These are phyloP conservation scores for Jackrogersella multiformis DNA, from an alignment of 495 filamentous ascomycete species.

Conservation along the genomic window DNA sequence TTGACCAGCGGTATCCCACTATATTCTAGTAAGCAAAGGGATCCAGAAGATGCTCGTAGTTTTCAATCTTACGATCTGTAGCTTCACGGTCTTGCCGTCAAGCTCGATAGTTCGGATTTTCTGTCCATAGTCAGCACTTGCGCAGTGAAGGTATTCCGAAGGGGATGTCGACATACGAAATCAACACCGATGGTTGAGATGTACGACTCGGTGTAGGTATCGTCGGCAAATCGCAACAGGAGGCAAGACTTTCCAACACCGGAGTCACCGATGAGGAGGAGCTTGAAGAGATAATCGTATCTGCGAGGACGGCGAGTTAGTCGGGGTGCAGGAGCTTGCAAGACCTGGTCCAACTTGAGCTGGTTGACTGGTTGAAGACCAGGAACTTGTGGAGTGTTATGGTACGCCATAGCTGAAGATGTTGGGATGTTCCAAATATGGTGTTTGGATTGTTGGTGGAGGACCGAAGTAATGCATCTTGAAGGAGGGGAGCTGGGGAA, in stretches of 20 bases:
- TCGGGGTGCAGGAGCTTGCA: slow-evolving; percentile 23
- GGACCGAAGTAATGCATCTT: slow-evolving; percentile 10
- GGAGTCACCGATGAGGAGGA: slow-evolving; percentile 99
- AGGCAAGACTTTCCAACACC: slow-evolving; percentile 99
- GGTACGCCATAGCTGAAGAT: slow-evolving; percentile 34
- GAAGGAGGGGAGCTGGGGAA: background rate
- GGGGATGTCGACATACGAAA: slow-evolving; percentile 72
- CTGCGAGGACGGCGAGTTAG: slow-evolving; percentile 57
- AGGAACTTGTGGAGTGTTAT: background rate
- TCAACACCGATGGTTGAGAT: slow-evolving; percentile 99
- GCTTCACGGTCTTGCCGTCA: slow-evolving; percentile 99
- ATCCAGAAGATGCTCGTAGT: background rate
- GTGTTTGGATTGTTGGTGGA: background rate
- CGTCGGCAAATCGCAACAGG: slow-evolving; percentile 96
- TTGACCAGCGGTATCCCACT: slow-evolving; percentile 99
- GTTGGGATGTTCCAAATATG: slow-evolving; percentile 7
- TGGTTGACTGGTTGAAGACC: slow-evolving; percentile 34
- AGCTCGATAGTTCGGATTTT: slow-evolving; percentile 99
- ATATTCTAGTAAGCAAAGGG: slow-evolving; percentile 29
- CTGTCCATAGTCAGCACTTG: slow-evolving; percentile 58
- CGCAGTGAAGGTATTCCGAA: background rate
- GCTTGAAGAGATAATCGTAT: slow-evolving; percentile 99
- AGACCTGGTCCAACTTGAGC: slow-evolving; percentile 34
- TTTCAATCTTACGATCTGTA: slow-evolving; percentile 85
- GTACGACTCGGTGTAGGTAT: slow-evolving; percentile 99